Evolutionary conservation across 192 early-diverging fungal species (phyloP), one percentile per base, ranked within the genome.

Genomic region (Entomortierella beljakovae): DNA sequence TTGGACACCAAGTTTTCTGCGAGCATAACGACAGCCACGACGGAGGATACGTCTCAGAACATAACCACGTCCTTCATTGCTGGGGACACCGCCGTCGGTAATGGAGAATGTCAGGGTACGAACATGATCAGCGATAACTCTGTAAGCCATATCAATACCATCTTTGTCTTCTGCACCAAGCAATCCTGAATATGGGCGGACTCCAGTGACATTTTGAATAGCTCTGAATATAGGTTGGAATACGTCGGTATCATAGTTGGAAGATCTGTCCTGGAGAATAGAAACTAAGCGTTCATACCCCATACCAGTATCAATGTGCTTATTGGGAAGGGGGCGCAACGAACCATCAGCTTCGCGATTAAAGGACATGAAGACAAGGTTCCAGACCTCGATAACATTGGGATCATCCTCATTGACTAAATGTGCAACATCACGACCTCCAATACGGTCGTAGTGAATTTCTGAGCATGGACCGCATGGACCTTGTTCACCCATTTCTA

Each of bases 341-440:
- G 83, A 88, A 34, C 95, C 90, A 81, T 96, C 95, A 13, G 90
- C 77, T 77, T 98, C 97, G 69, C 98, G 95, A 89, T 99, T 98
- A 89, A 94, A 99, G 82, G 98, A 92, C 89, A 99, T 99, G 62
- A 99, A 99, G 69, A 99, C 98, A 20, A 99, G 81, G 83, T 99
- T 99, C 97, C 97, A 99, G 81, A 99, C 97, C 85, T 99, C 97
- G 40, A 99, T 83, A 15, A 99, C 96, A 69, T 96, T 92, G 37
- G 97, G 97, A 86, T 99, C 96, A 81, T 99, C 97, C 89, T 92
- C 81, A 83, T 99, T 99, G 57, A 99, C 97, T 48, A 98, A 85
- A 57, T 89, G 80, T 20, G 93, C 73, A 22, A 94, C 96, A 80
- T 98, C 88, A 61, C 97, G 95, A 26, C 91, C 91, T 43, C 97